Conservation (phyloP, 169 alveolate species). For the Eimeria nieschulzi region DNA sequence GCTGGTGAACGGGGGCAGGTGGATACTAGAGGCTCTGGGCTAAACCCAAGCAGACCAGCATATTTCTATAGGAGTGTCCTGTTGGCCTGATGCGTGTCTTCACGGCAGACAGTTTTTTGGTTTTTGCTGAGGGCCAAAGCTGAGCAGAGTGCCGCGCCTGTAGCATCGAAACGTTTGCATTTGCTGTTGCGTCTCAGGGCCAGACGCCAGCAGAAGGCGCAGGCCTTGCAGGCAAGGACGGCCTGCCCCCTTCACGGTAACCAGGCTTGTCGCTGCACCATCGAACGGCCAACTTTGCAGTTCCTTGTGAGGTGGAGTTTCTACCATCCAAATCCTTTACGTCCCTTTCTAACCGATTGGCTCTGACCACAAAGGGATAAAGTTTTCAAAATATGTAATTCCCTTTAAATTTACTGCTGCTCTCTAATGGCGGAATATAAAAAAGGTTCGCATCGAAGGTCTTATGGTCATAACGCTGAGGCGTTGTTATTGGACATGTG, state of each 20-base stretch:
- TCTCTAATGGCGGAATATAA: not conserved
- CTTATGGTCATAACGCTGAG: not conserved
- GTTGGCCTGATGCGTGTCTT: too few relatives aligned
- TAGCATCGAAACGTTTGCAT: too few relatives aligned
- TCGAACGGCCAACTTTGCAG: slow-evolving; percentile 59
- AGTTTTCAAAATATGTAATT: not conserved
- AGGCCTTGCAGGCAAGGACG: slow-evolving; percentile 46
- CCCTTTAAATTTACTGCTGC: not conserved
- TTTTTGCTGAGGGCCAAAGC: too few relatives aligned
- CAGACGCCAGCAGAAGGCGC: slow-evolving; percentile 24
- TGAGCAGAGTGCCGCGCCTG: too few relatives aligned
- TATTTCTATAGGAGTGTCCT: too few relatives aligned
- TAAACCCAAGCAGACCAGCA: too few relatives aligned
- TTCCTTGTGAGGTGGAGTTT: slow-evolving; percentile 12
- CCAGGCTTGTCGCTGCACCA: slow-evolving; percentile 57
- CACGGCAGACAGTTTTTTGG: too few relatives aligned
- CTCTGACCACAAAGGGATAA: too few relatives aligned
- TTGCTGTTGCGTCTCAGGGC: not conserved
- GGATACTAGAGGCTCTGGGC: too few relatives aligned
- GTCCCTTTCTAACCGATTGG: too few relatives aligned
- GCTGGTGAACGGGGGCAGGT: too few relatives aligned
- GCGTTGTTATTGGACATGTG: not conserved
- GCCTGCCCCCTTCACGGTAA: slow-evolving; percentile 75
- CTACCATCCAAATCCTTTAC: too few relatives aligned
- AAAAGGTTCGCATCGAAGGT: not conserved